Evolutionary conservation across 202 grass and related monocot genomes (phyloP).

Genomic region (Elaeis oleifera): DNA sequence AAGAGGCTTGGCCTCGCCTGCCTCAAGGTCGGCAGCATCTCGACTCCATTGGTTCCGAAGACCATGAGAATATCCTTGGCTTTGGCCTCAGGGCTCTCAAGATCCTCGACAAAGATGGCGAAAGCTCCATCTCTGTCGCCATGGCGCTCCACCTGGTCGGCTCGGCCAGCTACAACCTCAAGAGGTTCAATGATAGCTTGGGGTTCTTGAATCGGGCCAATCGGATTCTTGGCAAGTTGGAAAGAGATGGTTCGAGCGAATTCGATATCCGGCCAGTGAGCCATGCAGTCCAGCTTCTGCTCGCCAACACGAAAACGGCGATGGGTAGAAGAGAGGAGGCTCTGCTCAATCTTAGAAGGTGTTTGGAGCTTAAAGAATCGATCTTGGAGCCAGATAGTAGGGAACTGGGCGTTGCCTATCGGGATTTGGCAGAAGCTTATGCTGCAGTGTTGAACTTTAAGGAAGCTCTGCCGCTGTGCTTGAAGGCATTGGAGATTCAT

Average conservation of each 20-base stretch:
- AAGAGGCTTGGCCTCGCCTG: constrained; percentile 70
- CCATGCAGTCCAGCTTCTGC: constrained; percentile 63
- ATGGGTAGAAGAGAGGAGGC: constrained; percentile 84
- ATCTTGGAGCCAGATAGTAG: constrained; percentile 64
- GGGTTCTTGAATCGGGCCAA: constrained; percentile 60
- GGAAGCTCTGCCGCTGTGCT: constrained; percentile 66
- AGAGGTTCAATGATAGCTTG: constrained; percentile 81
- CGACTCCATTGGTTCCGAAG: constrained; percentile 37
- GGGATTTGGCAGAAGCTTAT: constrained; percentile 68
- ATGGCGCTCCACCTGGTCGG: constrained; percentile 88
- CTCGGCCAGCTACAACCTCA: constrained; percentile 61
- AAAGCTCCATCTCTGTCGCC: constrained; percentile 58
- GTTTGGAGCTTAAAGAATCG: constrained; percentile 66
- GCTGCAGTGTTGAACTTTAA: constrained; percentile 79
- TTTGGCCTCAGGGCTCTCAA: constrained; percentile 53
- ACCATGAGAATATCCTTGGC: constrained; percentile 44
- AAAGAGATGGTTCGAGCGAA: constrained; percentile 13
- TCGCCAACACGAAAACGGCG: constrained; percentile 79
- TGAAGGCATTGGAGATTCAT: constrained; percentile 69
- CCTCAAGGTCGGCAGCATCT: constrained; percentile 93
- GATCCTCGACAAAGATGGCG: constrained; percentile 44
- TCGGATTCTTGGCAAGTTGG: constrained; percentile 48
- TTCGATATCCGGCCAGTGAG: constrained; percentile 76
- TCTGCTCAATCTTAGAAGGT: constrained; percentile 55
- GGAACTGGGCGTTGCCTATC: constrained; percentile 57